A percentile compares a stretch with the other conserved stretches of the same genome.
Evolutionary conservation across 2,329 filamentous ascomycete species (phyloP).

Genomic region (Penicillium sp.): DNA sequence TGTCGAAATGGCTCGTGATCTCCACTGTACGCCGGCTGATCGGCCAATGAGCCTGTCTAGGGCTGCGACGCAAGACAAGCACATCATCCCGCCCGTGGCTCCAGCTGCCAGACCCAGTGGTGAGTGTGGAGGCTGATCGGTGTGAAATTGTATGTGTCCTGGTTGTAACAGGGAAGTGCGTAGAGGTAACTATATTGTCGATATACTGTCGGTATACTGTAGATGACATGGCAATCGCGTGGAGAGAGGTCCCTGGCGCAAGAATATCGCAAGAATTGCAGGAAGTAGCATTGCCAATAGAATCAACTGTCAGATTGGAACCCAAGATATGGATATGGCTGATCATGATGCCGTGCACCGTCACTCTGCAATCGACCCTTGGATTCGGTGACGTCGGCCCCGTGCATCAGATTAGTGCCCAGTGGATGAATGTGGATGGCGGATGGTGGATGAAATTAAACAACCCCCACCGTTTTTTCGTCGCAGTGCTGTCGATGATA

Average conservation of each 20-base stretch:
- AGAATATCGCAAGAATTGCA: too few species aligned
- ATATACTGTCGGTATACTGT: too few species aligned
- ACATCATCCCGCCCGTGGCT: constrained; percentile 37
- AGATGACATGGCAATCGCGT: too few species aligned
- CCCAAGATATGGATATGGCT: too few species aligned
- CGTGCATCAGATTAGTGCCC: constrained; percentile 7
- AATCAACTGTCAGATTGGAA: too few species aligned
- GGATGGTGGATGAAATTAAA: neutral
- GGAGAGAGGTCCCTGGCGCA: too few species aligned
- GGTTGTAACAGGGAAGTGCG: too few species aligned
- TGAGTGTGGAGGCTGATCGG: constrained; percentile 28
- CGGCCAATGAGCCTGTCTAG: constrained; percentile 26
- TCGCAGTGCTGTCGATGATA: too few species aligned
- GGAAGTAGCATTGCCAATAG: too few species aligned
- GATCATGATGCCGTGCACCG: constrained; percentile 11
- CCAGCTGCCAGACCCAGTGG: constrained; percentile 31
- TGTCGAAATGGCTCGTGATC: neutral
- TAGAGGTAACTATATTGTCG: too few species aligned
- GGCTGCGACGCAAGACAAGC: constrained; percentile 28
- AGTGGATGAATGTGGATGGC: neutral
- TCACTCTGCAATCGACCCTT: constrained; percentile 11
- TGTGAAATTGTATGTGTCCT: neutral
- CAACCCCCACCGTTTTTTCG: neutral
- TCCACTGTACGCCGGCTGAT: constrained; percentile 8
- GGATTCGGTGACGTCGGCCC: constrained; percentile 11